Conservation (phyloP, 495 filamentous ascomycete species). For the Aspergillus conjunctus region DNA sequence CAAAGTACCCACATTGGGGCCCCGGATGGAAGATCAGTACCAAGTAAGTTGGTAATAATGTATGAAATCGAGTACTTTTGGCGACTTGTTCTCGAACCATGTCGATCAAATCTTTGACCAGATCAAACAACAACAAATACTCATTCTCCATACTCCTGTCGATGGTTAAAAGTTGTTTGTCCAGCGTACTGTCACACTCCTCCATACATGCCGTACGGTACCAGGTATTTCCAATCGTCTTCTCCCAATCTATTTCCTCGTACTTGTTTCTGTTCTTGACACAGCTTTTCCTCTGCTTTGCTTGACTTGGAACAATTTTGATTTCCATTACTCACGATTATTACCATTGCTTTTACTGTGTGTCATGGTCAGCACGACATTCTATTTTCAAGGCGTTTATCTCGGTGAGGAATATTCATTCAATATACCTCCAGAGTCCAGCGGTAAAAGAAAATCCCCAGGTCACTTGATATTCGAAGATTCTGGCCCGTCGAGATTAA, state of each 20-base stretch:
- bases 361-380: not conserved
- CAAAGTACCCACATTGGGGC: slow-evolving; percentile 1
- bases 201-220: not conserved
- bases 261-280: too few species aligned
- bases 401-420: not conserved
- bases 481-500: not conserved
- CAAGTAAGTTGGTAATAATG: not conserved
- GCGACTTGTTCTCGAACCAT: too few species aligned
- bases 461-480: not conserved
- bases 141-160: not conserved
- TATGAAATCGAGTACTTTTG: slow-evolving; percentile 1
- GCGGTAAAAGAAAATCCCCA: not conserved
- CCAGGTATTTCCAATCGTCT: not conserved
- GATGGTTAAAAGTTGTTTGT: too few species aligned
- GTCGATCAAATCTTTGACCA: too few species aligned
- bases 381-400: not conserved
- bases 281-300: too few species aligned
- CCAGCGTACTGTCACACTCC: not conserved
- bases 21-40: not conserved
- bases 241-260: not conserved
- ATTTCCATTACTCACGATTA: slow-evolving; percentile 9
- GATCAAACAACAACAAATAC: too few species aligned
- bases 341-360: slow-evolving; percentile 3
- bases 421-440: not conserved
- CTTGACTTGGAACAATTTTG: not conserved